phyloP scores from a whole-genome alignment of 495 filamentous ascomycete genomes.

The Penicillium salamii region DNA sequence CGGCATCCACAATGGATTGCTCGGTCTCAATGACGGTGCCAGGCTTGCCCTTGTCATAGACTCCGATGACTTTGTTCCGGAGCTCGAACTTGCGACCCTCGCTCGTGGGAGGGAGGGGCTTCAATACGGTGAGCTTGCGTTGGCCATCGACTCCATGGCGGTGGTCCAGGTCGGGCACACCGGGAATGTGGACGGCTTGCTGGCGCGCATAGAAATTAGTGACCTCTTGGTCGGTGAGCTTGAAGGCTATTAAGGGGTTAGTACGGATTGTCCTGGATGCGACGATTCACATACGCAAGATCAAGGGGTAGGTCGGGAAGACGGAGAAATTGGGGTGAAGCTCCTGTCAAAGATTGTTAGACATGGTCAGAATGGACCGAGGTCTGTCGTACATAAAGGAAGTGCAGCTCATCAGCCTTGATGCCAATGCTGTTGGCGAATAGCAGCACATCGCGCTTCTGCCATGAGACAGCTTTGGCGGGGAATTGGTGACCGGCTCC shows the following conservation, averaged over 20 bases:
- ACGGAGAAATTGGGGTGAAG: constrained; percentile 77
- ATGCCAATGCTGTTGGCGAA: constrained; percentile 86
- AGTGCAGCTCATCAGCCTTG: constrained; percentile 83
- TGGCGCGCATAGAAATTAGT: constrained; percentile 77
- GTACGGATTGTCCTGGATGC: neutral
- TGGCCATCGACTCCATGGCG: constrained; percentile 80
- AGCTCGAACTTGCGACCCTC: constrained; percentile 73
- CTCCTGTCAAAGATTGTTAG: constrained; percentile 52
- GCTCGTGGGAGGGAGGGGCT: constrained; percentile 71
- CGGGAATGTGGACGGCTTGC: constrained; percentile 61
- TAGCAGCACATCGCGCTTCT: constrained; percentile 80
- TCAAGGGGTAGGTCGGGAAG: constrained; percentile 84
- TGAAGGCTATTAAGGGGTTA: constrained; percentile 63
- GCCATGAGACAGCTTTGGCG: constrained; percentile 68
- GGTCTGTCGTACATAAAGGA: constrained; percentile 66
- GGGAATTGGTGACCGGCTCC: constrained; percentile 81
- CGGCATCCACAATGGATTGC: constrained; percentile 68
- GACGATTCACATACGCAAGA: constrained; percentile 58
- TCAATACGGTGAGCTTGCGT: constrained; percentile 73
- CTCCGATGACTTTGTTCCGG: constrained; percentile 74
- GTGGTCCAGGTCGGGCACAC: constrained; percentile 74
- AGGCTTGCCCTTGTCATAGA: constrained; percentile 88
- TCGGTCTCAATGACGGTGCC: constrained; percentile 82
- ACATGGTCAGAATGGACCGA: neutral
- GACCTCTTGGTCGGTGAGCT: constrained; percentile 72